Conservation (phyloP, 208 protist species). For the Angomonas deanei region DNA sequence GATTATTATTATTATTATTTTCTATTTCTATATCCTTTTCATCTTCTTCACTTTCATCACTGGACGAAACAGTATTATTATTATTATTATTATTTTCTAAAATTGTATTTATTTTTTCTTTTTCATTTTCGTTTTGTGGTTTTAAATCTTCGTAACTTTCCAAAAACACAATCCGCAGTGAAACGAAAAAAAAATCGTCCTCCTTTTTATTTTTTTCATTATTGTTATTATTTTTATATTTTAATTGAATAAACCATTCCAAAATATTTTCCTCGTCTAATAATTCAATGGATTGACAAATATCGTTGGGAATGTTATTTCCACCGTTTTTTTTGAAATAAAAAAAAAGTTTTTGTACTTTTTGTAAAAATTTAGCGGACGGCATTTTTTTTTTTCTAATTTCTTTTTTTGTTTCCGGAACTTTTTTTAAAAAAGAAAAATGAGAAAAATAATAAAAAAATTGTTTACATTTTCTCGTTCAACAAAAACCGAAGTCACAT, state of each 20-base stretch:
- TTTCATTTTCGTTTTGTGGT: no score
- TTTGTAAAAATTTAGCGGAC: conserved; percentile 33
- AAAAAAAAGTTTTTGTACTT: conserved; percentile 49
- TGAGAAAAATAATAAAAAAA: conserved; percentile 2
- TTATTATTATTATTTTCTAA: background rate
- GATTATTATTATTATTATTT: background rate
- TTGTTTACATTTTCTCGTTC: background rate
- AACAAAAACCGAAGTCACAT: background rate
- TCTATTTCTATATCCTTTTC: background rate
- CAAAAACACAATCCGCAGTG: conserved; percentile 51
- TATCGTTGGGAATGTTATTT: conserved; percentile 18
- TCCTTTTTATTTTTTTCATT: no score
- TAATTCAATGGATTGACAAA: conserved; percentile 27
- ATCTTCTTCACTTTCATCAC: background rate
- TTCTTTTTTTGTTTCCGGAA: background rate
- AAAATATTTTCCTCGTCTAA: conserved; percentile 76
- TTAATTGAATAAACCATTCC: conserved; percentile 72
- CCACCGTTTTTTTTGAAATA: conserved; percentile 44
- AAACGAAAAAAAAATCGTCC: conserved; percentile 71
- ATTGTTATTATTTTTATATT: conserved; percentile 62
- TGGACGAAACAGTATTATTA: background rate
- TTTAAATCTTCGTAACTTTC: conserved; percentile 6
- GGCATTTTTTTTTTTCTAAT: conserved; percentile 18
- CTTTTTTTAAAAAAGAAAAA: conserved; percentile 5
- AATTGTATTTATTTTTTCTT: background rate